A percentile compares a stretch with the other conserved stretches of the same genome.
phyloP scores from a whole-genome alignment of 495 filamentous ascomycete genomes.

The Talaromyces trachyspermus region DNA sequence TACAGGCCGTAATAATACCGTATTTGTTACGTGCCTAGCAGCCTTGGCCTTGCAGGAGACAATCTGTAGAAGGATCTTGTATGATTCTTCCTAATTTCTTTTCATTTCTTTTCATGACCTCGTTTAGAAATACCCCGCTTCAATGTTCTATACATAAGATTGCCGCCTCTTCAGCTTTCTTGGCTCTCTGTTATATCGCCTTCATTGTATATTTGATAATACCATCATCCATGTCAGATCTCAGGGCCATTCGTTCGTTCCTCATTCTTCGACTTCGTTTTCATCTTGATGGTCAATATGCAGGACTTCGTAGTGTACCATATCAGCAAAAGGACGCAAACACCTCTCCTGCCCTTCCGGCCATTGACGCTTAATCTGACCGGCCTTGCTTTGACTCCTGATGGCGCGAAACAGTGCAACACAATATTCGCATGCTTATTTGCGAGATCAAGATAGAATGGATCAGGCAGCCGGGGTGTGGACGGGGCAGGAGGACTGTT shows the following conservation, averaged over 20 bases:
- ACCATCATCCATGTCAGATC: neutral
- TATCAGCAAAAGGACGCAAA: slow-evolving; percentile 50
- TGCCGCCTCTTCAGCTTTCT: no score
- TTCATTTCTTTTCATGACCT: no score
- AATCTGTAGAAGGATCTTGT: no score
- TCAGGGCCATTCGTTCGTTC: neutral
- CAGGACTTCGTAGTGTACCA: slow-evolving; percentile 48
- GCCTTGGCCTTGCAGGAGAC: no score
- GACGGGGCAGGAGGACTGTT: neutral
- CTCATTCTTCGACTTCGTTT: slow-evolving; percentile 18
- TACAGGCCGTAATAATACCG: neutral
- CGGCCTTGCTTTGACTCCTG: slow-evolving; percentile 37
- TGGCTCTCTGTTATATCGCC: no score
- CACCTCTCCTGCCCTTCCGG: slow-evolving; percentile 41
- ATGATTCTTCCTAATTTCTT: no score
- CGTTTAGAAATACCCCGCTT: no score
- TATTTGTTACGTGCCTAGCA: no score
- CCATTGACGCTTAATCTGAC: slow-evolving; percentile 47
- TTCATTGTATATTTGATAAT: neutral
- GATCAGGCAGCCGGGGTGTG: neutral
- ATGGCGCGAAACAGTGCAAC: slow-evolving; percentile 27
- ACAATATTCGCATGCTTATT: slow-evolving; percentile 13
- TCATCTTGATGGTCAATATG: slow-evolving; percentile 43
- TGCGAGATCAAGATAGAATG: slow-evolving; percentile 13
- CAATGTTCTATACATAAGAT: no score